Evolutionary conservation across 371 early-diverging fungal genomes (phyloP), one percentile per base, ranked within the genome.

Genomic region (Mucor mucedo): DNA sequence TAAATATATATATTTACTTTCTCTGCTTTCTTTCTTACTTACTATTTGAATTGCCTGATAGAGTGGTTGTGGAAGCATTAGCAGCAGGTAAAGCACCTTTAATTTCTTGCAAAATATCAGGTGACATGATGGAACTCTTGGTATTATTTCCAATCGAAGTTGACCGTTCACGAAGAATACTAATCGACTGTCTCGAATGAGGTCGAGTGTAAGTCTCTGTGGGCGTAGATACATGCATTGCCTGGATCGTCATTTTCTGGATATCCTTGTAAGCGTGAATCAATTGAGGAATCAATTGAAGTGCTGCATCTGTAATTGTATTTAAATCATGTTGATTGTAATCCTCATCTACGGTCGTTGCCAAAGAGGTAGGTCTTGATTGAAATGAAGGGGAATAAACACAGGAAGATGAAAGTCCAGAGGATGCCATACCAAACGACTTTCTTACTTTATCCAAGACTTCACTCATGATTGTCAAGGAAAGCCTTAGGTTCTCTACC

Each of bases 401-500:
- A 27, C 68, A 56, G 2, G 76, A 68, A 4, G 75, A 68, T 1
- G 74, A 68, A 2, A 77, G 32, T 3, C 77, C 73, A 10, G 75
- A 64, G 0, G 73, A 68, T 3, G 72, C 48, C 71, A 78, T 69
- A 8, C 77, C 79, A 16, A 73, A 67, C 0, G 79, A 60, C 54
- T 65, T 71, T 47, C 86, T 80, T 6, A 86, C 78, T 60, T 77
- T 78, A 28, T 86, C 84, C 21, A 88, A 54, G 6, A 88, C 55
- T 41, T 86, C 85, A 16, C 74, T 79, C 16, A 85, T 56, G 16
- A 89, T 82, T 4, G 83, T 80, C 16, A 86, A 56, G 4, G 86
- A 83, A 13, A 86, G 48, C 42, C 84, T 64, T 35, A 88, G 50
- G 58, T 85, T 84, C 58, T 86, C 86, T 21, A 80, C 72, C 85